Evolutionary conservation across 1,139 yeast genomes (phyloP).

Genomic region (Debaryomyces psychrophilus): DNA sequence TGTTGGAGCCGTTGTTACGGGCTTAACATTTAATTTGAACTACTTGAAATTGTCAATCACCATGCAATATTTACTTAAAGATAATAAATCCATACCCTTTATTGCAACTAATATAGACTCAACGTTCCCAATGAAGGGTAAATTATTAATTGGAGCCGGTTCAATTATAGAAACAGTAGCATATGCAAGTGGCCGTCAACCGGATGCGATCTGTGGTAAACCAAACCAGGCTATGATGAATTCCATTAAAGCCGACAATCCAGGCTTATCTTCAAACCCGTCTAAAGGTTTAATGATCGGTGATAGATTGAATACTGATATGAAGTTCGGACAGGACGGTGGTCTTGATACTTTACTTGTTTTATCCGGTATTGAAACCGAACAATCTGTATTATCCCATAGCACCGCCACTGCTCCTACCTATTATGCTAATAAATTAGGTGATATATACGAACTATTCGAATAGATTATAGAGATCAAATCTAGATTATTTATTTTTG

Average conservation of each 20-base stretch:
- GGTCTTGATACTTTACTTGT: constrained; percentile 84
- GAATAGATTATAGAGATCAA: constrained; percentile 7
- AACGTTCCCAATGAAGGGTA: constrained; percentile 88
- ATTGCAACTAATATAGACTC: constrained; percentile 96
- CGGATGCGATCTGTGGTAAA: constrained; percentile 78
- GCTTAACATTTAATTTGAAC: constrained; percentile 74
- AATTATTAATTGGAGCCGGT: constrained; percentile 92
- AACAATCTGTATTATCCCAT: constrained; percentile 51
- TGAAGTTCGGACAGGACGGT: constrained; percentile 86
- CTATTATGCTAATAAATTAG: constrained; percentile 71
- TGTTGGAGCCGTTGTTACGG: constrained; percentile 90
- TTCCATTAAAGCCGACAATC: constrained; percentile 73
- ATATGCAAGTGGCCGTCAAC: constrained; percentile 71
- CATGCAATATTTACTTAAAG: constrained; percentile 68
- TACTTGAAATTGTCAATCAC: constrained; percentile 83
- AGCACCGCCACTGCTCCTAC: constrained; percentile 59
- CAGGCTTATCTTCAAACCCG: constrained; percentile 52
- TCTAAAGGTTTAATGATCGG: constrained; percentile 87
- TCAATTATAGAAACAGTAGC: constrained; percentile 83
- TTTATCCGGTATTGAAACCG: constrained; percentile 87
- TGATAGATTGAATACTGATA: constrained; percentile 92
- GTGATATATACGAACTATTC: constrained; percentile 66
- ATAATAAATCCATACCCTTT: constrained; percentile 68
- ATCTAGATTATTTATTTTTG: constrained; percentile 6
- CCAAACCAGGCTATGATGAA: constrained; percentile 92